Evolutionary conservation across 2,329 filamentous ascomycete genomes (phyloP).

Genomic region (Laburnicola sp.): DNA sequence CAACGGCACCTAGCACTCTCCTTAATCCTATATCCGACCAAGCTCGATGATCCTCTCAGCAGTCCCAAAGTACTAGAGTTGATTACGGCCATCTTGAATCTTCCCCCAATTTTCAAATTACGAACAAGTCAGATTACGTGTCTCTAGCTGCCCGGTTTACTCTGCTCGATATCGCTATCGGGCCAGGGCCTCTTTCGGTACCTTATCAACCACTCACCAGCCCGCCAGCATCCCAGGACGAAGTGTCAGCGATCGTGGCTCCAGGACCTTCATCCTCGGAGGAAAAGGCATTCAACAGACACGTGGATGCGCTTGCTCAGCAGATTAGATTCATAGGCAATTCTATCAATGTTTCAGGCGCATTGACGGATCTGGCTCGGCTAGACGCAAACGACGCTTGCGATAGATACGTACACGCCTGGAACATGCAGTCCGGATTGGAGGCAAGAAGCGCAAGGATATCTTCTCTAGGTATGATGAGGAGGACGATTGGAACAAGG

Average conservation of each 20-base stretch:
- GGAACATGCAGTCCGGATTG: constrained; percentile 69
- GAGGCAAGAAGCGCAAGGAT: constrained; percentile 46
- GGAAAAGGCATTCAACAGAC: constrained; percentile 65
- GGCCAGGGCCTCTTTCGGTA: constrained; percentile 57
- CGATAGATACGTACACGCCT: constrained; percentile 76
- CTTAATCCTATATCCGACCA: constrained; percentile 57
- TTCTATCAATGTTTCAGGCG: constrained; percentile 73
- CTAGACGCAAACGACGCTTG: constrained; percentile 77
- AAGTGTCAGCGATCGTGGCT: constrained; percentile 19
- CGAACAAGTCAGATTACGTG: constrained; percentile 65
- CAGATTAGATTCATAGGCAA: constrained; percentile 53
- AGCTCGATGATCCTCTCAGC: constrained; percentile 30
- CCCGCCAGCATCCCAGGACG: constrained; percentile 26
- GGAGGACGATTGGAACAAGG: constrained; percentile 33
- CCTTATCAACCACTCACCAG: constrained; percentile 36
- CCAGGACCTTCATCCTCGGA: constrained; percentile 28
- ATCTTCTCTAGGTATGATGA: constrained; percentile 50
- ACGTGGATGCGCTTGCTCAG: constrained; percentile 68
- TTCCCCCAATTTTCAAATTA: constrained; percentile 56
- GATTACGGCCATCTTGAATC: constrained; percentile 35
- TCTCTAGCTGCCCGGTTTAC: constrained; percentile 66
- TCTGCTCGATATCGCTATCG: constrained; percentile 75
- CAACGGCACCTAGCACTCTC: constrained; percentile 67
- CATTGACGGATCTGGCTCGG: constrained; percentile 57
- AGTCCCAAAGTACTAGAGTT: constrained; percentile 22